Base-by-base conservation (phyloP, 1,284 basidiomycete species). In the Leccinum griseonigrum region DNA sequence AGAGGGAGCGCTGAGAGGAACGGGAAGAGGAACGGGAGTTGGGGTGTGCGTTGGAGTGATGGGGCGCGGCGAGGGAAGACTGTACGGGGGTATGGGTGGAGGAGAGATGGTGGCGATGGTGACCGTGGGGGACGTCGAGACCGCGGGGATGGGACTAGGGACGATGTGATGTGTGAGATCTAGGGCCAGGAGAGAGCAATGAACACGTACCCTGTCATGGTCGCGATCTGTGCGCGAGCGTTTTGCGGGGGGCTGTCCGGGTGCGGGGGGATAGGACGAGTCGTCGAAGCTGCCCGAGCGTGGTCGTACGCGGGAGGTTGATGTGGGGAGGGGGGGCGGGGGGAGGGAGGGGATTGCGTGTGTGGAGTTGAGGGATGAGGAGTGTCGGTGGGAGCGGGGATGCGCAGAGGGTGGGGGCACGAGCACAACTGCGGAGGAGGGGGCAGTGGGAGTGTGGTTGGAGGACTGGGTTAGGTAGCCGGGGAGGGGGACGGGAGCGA, bases 171-270 rank as follows among this genome's bases (percentile, higher is more conserved):
- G 32, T 8, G 59, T 70, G n/a, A 67, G 67, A 65, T 59, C 22
- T 60, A 48, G 22, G 8, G 46, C n/a, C n/a, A 43, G 5, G 6
- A 13, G 38, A 0, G 46, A 1, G 32, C 36, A 26, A 1, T 1
- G 0, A 4, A 4, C 1, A 67, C 64, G 8, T 36, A 62, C 67
- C 59, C 59, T 62, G 56, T 72, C 68, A 40, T 68, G 57, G 53
- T 79, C 78, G 52, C 76, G 76, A 38, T 76, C 78, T 57, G 67
- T 72, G 50, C 83, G 75, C 3, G 77, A 67, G 50, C 79, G 77
- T 71, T 86, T 86, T 48, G 82, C 77, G 3, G 83, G 83, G 6
- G 78, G 78, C 13, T 74, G 76, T 1, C 67, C 73, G 6, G 40
- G n/a, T 10, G 40, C 40, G 40, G 40, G 9, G n/a, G n/a, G 9